A percentile compares a stretch with the other conserved stretches of the same genome.
Conservation (phyloP, 2,329 filamentous ascomycete species). For the Beauveria asiatica region DNA sequence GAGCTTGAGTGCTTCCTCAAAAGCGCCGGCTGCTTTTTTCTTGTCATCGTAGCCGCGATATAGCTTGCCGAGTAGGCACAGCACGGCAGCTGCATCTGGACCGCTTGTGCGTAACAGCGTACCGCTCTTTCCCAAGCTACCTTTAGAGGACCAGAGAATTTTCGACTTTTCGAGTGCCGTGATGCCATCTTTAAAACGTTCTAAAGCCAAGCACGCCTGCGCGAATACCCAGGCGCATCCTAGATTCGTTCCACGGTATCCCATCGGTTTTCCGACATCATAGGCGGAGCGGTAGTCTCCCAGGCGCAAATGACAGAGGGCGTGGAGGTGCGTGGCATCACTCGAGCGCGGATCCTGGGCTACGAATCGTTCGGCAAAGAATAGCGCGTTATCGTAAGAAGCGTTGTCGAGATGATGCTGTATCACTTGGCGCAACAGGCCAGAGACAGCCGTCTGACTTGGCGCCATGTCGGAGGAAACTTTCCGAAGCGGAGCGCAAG, state of each 20-base stretch:
- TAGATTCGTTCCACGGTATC: constrained; percentile 63
- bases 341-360: constrained; percentile 74
- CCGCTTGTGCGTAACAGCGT: constrained; percentile 64
- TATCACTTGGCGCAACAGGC: constrained; percentile 50
- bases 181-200: constrained; percentile 72
- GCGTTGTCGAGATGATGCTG: constrained; percentile 80
- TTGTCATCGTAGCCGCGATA: constrained; percentile 76
- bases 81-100: constrained; percentile 68
- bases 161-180: constrained; percentile 75
- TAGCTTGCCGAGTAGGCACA: constrained; percentile 78
- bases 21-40: constrained; percentile 75
- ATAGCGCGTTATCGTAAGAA: constrained; percentile 80
- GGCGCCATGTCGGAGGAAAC: constrained; percentile 39
- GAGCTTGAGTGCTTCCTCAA: constrained; percentile 77
- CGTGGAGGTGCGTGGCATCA: constrained; percentile 75
- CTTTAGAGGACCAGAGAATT: constrained; percentile 65
- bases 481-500: neutral
- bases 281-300: constrained; percentile 80
- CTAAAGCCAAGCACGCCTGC: constrained; percentile 74
- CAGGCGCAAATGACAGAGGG: constrained; percentile 75
- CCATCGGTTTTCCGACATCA: constrained; percentile 67
- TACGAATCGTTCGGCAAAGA: constrained; percentile 79
- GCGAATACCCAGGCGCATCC: constrained; percentile 90
- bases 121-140: constrained; percentile 74
- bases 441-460: constrained; percentile 39